Percentiles rank a stretch among this genome's conserved stretches.
phyloP scores from a whole-genome alignment of 108 stramenopile species.

The Fragilaria crotonensis region DNA sequence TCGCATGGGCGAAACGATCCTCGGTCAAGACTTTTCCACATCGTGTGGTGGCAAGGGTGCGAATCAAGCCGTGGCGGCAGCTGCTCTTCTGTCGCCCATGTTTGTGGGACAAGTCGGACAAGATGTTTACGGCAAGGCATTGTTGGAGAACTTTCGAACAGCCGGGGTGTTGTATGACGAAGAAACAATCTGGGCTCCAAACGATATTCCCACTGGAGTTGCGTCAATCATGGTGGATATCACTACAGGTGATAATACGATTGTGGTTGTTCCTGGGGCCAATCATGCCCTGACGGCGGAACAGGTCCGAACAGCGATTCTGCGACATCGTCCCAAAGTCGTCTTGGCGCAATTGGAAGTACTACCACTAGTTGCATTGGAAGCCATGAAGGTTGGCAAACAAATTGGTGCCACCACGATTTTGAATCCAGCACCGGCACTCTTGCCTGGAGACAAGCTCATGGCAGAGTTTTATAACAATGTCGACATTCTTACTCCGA shows the following conservation, averaged over 20 bases:
- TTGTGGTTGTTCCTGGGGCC: constrained; percentile 79
- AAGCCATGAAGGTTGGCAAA: constrained; percentile 53
- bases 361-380: constrained; percentile 47
- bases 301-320: constrained; percentile 40
- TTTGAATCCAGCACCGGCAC: constrained; percentile 68
- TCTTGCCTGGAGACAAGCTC: constrained; percentile 46
- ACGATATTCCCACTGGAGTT: constrained; percentile 49
- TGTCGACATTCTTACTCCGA: constrained; percentile 74
- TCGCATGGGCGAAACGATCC: constrained; percentile 73
- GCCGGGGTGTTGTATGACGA: constrained; percentile 31
- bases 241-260: constrained; percentile 69
- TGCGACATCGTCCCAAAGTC: constrained; percentile 25
- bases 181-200: constrained; percentile 17
- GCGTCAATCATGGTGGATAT: constrained; percentile 68
- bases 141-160: constrained; percentile 37
- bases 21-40: constrained; percentile 63
- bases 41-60: constrained; percentile 87
- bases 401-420: constrained; percentile 64
- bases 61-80: constrained; percentile 87
- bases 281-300: constrained; percentile 52
- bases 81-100: constrained; percentile 45
- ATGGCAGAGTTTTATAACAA: constrained; percentile 48
- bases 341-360: constrained; percentile 81
- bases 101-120: constrained; percentile 77
- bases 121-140: constrained; percentile 54